Evolutionary conservation across 352 stramenopile species (phyloP).

Genomic region (Globisporangium splendens): DNA sequence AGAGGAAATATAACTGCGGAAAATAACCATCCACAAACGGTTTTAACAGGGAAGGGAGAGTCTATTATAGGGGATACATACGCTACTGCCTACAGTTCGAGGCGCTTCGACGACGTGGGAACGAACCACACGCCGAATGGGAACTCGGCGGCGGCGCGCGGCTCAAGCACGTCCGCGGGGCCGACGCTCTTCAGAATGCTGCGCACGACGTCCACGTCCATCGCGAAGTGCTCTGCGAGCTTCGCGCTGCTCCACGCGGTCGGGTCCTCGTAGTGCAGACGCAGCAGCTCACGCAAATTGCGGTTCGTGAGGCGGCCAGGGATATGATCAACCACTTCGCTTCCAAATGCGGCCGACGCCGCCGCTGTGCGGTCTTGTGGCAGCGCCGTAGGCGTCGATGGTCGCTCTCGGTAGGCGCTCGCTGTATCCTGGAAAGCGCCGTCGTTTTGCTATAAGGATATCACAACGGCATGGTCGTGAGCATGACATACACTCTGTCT

Average conservation of each 20-base stretch:
- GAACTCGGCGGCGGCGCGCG: constrained; percentile 40
- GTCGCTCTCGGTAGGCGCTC: constrained; percentile 54
- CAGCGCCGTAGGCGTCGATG: constrained; percentile 34
- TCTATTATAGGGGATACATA: background rate
- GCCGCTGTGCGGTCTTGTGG: constrained; percentile 52
- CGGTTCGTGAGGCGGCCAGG: constrained; percentile 47
- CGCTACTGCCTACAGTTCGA: background rate
- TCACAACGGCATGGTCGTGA: background rate
- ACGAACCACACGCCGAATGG: constrained; percentile 58
- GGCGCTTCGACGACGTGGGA: background rate
- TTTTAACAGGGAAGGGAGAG: background rate
- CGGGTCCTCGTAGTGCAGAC: constrained; percentile 63
- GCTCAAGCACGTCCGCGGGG: constrained; percentile 56
- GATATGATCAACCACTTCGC: constrained; percentile 30
- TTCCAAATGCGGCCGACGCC: constrained; percentile 29
- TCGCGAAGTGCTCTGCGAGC: constrained; percentile 45
- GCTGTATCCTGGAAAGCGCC: constrained; percentile 55
- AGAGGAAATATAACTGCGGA: no score
- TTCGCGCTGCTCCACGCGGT: constrained; percentile 38
- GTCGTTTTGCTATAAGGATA: constrained; percentile 30
- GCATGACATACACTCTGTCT: no score
- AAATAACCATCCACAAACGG: background rate
- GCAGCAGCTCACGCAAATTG: constrained; percentile 53
- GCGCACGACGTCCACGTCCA: constrained; percentile 31
- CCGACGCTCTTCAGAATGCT: constrained; percentile 37